Percentiles rank a stretch among this genome's conserved stretches.
Conservation (phyloP, 352 stramenopile genomes). For the Pythium scleroteichum region DNA sequence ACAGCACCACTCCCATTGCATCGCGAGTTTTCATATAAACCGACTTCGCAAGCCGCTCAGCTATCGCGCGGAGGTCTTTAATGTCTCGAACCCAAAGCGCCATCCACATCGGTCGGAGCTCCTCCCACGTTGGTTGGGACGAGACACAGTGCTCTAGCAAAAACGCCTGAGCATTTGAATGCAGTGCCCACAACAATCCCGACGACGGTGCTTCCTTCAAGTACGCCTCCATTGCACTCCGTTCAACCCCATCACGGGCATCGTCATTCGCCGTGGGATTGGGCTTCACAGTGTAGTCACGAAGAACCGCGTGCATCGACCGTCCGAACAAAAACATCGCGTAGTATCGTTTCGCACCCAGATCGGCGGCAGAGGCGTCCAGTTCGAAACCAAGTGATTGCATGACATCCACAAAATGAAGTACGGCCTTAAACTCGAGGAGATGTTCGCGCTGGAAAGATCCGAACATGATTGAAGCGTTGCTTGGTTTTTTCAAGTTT, state of each 20-base stretch:
- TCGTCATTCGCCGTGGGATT: conserved; percentile 26
- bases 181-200: conserved; percentile 75
- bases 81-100: conserved; percentile 82
- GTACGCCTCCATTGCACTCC: conserved; percentile 11
- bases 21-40: conserved; percentile 66
- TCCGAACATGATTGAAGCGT: conserved; percentile 57
- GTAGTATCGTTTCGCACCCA: conserved; percentile 76
- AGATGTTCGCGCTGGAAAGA: conserved; percentile 70
- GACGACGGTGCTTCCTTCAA: conserved; percentile 69
- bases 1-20: conserved; percentile 73
- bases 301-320: conserved; percentile 51
- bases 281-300: conserved; percentile 21
- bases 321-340: conserved; percentile 68
- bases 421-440: conserved; percentile 68
- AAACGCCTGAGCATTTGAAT: conserved; percentile 82
- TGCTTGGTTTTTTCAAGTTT: conserved; percentile 23
- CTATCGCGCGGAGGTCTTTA: conserved; percentile 58
- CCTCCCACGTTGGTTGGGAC: conserved; percentile 59
- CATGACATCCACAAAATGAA: conserved; percentile 66
- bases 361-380: conserved; percentile 71
- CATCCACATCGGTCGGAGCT: conserved; percentile 69
- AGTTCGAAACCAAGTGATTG: conserved; percentile 79
- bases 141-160: conserved; percentile 68
- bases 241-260: conserved; percentile 20
- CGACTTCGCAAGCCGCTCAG: conserved; percentile 69